These are phyloP conservation scores for Clavispora fructus DNA, from an alignment of 805 yeast genomes.

Conservation along the genomic window DNA sequence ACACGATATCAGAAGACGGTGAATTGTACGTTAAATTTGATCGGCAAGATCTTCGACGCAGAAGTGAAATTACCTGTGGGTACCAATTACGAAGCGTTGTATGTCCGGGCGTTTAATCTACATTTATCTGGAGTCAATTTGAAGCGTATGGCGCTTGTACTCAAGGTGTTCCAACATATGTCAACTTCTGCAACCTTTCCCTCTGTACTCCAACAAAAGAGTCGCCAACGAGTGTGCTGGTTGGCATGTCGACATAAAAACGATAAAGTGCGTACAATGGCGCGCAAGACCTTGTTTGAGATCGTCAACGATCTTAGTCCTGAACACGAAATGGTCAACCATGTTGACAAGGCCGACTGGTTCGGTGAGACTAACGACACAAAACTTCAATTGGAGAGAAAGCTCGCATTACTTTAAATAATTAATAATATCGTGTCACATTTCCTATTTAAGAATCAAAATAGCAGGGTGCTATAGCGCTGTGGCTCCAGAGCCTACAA, in stretches of 20 bases:
- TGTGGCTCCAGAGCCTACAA: constrained; percentile 5
- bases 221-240: constrained; percentile 18
- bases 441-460: not conserved
- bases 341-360: not conserved
- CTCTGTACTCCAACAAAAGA: constrained; percentile 8
- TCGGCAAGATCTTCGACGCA: constrained; percentile 38
- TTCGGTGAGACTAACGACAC: not conserved
- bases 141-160: constrained; percentile 32
- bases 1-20: constrained; percentile 15
- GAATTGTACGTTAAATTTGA: constrained; percentile 20
- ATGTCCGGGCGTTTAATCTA: constrained; percentile 48
- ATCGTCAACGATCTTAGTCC: constrained; percentile 21
- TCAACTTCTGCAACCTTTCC: constrained; percentile 5
- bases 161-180: constrained; percentile 42
- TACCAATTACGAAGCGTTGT: constrained; percentile 31
- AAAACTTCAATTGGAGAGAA: not conserved
- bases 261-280: constrained; percentile 27
- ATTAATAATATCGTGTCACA: not conserved
- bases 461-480: not conserved
- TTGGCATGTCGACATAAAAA: constrained; percentile 26
- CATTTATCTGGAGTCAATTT: constrained; percentile 46
- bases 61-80: constrained; percentile 24
- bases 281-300: constrained; percentile 41
- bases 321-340: not conserved
- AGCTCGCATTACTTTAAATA: not conserved